Percentiles rank a stretch among this genome's conserved stretches.
phyloP scores from a whole-genome alignment of 1,284 basidiomycete genomes.

The Cystobasidium slooffiae region DNA sequence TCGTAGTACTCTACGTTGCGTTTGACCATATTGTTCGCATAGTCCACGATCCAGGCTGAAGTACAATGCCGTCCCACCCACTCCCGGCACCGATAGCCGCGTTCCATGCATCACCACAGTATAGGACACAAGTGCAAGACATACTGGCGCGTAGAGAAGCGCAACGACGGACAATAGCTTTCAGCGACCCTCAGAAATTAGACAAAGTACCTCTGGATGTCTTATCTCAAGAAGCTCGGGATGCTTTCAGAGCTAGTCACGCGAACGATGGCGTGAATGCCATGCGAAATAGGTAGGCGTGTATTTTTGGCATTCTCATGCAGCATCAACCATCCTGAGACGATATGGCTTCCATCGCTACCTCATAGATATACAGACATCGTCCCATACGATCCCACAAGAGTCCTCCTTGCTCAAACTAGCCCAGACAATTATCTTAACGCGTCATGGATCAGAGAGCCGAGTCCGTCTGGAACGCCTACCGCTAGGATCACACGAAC shows the following conservation, averaged over 20 bases:
- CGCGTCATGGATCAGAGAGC: conserved; percentile 78
- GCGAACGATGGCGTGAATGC: conserved; percentile 58
- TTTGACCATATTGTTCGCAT: neutral
- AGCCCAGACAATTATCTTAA: conserved; percentile 66
- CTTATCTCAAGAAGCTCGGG: conserved; percentile 1
- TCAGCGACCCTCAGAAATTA: conserved; percentile 29
- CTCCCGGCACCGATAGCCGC: conserved; percentile 9
- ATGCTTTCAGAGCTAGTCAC: conserved; percentile 25
- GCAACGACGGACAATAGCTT: conserved; percentile 10
- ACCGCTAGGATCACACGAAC: neutral
- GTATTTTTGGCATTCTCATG: neutral
- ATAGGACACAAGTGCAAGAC: conserved; percentile 16
- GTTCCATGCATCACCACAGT: conserved; percentile 2
- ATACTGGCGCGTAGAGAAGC: conserved; percentile 25
- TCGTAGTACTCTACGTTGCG: no score
- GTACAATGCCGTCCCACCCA: neutral
- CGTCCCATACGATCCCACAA: conserved; percentile 76
- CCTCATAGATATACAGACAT: conserved; percentile 74
- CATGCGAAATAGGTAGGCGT: conserved; percentile 47
- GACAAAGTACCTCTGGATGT: conserved; percentile 7
- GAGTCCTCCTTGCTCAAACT: conserved; percentile 61
- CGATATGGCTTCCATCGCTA: no score
- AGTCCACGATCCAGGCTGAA: neutral
- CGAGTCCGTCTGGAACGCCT: conserved; percentile 40
- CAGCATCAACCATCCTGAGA: no score